Percentiles rank a stretch among this genome's conserved stretches.
Evolutionary conservation across 345 rosid species (phyloP).

Genomic region (Syzygium aromaticum): DNA sequence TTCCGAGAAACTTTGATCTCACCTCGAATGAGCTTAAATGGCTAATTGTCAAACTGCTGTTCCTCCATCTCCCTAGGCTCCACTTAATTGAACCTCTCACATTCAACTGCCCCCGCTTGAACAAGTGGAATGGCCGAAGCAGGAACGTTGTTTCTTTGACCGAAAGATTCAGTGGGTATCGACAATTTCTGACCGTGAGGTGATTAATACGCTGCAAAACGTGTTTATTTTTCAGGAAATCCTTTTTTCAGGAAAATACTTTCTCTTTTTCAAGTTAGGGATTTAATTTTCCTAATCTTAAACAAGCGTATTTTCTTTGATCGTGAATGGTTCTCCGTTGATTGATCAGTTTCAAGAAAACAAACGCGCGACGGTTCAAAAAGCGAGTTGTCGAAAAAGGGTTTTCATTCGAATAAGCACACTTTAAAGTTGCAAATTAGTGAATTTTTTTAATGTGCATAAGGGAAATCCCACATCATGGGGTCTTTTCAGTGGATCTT

Average conservation of each 20-base stretch:
- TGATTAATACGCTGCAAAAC: neutral
- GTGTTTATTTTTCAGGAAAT: neutral
- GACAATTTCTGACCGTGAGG: neutral
- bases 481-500: neutral
- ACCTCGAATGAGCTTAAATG: neutral
- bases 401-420: neutral
- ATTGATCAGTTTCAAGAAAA: neutral
- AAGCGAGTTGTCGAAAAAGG: neutral
- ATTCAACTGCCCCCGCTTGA: neutral
- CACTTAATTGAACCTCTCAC: neutral
- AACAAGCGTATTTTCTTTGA: neutral
- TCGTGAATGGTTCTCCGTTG: neutral
- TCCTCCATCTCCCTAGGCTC: neutral
- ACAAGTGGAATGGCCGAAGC: neutral
- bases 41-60: neutral
- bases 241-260: neutral
- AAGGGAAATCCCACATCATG: neutral
- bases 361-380: neutral
- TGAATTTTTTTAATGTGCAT: neutral
- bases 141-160: neutral
- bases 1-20: too few species aligned
- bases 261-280: neutral
- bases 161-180: neutral
- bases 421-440: neutral
- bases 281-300: neutral